These are phyloP conservation scores for Globisporangium rhizosaccharum DNA, from an alignment of 352 stramenopile genomes.

Conservation along the genomic window DNA sequence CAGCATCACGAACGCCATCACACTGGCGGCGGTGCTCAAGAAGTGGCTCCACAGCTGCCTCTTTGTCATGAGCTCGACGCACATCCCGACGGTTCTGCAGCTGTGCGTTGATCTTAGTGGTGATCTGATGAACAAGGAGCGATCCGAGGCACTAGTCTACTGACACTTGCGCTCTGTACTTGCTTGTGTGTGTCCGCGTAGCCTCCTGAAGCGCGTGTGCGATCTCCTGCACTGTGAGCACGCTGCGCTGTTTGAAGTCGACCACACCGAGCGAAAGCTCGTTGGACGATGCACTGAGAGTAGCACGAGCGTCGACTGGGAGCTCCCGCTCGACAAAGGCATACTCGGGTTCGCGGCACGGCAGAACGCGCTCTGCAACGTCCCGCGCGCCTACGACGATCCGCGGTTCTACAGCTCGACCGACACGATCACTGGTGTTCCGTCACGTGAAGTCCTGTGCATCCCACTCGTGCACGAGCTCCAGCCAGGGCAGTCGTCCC, in stretches of 20 bases:
- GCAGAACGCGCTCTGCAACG: conserved; percentile 55
- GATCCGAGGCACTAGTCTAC: neutral
- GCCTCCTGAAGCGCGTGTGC: conserved; percentile 39
- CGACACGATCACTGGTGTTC: conserved; percentile 58
- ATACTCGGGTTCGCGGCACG: conserved; percentile 50
- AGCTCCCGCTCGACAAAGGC: conserved; percentile 68
- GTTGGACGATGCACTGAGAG: conserved; percentile 32
- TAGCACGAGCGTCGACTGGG: conserved; percentile 34
- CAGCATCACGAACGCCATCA: conserved; percentile 78
- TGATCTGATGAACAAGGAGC: neutral
- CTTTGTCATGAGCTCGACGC: conserved; percentile 48
- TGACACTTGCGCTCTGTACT: neutral
- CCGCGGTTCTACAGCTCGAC: conserved; percentile 69
- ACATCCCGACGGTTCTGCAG: conserved; percentile 35
- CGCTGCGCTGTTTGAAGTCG: conserved; percentile 53
- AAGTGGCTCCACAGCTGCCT: conserved; percentile 72
- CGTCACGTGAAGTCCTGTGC: conserved; percentile 56
- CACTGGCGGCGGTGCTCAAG: conserved; percentile 54
- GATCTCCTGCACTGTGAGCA: conserved; percentile 72
- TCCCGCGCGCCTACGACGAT: conserved; percentile 63
- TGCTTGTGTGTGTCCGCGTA: conserved; percentile 12
- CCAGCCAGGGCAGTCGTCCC: conserved; percentile 18
- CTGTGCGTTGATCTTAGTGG: conserved; percentile 8
- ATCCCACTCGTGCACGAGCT: conserved; percentile 63
- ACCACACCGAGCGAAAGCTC: conserved; percentile 35